These are phyloP conservation scores for Epichloe uncinata DNA, from an alignment of 2,329 filamentous ascomycete species.

Conservation along the genomic window DNA sequence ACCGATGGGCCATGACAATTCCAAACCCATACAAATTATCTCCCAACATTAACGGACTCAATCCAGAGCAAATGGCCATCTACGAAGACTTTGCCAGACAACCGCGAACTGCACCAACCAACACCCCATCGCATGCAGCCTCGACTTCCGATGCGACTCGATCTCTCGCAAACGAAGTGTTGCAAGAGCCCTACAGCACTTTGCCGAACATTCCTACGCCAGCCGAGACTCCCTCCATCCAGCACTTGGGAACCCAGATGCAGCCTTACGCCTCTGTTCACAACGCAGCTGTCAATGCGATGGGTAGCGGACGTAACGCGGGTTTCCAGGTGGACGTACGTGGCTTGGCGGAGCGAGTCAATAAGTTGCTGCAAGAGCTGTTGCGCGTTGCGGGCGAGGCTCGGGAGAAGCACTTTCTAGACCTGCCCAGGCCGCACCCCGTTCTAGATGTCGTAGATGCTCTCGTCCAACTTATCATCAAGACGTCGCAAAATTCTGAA, in stretches of 20 bases:
- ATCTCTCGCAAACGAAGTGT: slow-evolving; percentile 48
- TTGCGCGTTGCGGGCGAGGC: slow-evolving; percentile 38
- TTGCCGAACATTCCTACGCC: slow-evolving; percentile 46
- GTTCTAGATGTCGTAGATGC: slow-evolving; percentile 51
- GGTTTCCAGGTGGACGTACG: slow-evolving; percentile 38
- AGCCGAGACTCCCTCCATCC: slow-evolving; percentile 43
- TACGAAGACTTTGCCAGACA: slow-evolving; percentile 94
- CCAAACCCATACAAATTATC: slow-evolving; percentile 86
- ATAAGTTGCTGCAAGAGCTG: slow-evolving; percentile 45
- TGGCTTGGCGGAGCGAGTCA: slow-evolving; percentile 39
- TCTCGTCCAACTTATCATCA: slow-evolving; percentile 48
- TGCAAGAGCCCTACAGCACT: slow-evolving; percentile 47
- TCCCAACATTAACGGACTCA: slow-evolving; percentile 55
- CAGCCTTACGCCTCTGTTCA: slow-evolving; percentile 43
- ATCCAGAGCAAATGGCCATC: slow-evolving; percentile 83
- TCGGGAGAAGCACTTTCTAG: slow-evolving; percentile 45
- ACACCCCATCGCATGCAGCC: slow-evolving; percentile 41
- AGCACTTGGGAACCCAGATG: slow-evolving; percentile 38
- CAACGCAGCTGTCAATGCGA: slow-evolving; percentile 18
- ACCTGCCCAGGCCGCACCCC: slow-evolving; percentile 43
- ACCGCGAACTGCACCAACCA: slow-evolving; percentile 47
- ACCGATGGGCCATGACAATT: slow-evolving; percentile 85
- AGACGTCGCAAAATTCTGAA: slow-evolving; percentile 47
- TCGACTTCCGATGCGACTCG: slow-evolving; percentile 48
- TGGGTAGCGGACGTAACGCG: slow-evolving; percentile 38